Evolutionary conservation across 257 asterid genomes (phyloP).

Genomic region (Galeopsis tetrahit): DNA sequence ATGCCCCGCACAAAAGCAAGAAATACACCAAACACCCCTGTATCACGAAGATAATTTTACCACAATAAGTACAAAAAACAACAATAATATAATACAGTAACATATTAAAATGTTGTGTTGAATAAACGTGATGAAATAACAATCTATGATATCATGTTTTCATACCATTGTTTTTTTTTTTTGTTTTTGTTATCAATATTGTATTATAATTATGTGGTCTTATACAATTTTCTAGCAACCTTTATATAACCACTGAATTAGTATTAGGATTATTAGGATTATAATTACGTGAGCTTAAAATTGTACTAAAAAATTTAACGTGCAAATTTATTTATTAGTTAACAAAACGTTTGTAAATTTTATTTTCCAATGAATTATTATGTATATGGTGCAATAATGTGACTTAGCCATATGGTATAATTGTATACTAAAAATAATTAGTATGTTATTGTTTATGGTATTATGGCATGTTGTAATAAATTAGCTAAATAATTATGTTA

Average conservation of each 20-base stretch:
- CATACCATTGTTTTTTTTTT: background rate
- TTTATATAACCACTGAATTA: background rate
- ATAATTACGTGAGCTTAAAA: background rate
- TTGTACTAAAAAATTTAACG: background rate
- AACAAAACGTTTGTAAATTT: background rate
- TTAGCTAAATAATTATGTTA: no score
- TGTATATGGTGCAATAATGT: background rate
- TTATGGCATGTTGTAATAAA: no score
- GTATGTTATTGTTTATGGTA: no score
- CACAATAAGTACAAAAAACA: background rate
- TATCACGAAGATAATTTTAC: background rate
- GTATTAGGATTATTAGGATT: background rate
- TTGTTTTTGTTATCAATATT: background rate
- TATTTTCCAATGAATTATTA: background rate
- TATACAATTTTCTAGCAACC: background rate
- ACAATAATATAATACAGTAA: background rate
- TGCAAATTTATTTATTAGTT: background rate
- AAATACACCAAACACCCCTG: slow-evolving; percentile 11
- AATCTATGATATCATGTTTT: background rate
- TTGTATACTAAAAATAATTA: background rate
- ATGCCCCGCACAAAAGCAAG: slow-evolving; percentile 10
- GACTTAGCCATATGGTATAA: background rate
- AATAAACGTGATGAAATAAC: background rate
- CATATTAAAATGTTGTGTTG: background rate
- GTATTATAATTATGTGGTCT: background rate